These are phyloP conservation scores for Microthyrium microscopicum DNA, from an alignment of 2,329 filamentous ascomycete genomes.

Conservation along the genomic window DNA sequence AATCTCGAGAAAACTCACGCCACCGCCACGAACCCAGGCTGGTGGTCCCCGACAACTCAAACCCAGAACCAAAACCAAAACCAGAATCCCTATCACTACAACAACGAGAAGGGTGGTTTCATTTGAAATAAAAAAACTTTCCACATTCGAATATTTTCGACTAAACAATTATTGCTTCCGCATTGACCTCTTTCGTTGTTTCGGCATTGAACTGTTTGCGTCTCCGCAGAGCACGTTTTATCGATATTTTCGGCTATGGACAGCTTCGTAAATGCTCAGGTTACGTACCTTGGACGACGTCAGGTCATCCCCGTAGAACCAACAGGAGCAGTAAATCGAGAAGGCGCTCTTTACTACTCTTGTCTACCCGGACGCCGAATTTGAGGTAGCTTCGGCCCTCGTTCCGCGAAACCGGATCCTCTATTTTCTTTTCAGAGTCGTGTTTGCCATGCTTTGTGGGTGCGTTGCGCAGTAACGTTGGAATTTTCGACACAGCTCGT, in stretches of 20 bases:
- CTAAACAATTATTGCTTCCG: slow-evolving; percentile 2
- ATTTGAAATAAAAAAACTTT: no score
- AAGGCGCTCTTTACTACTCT: no score
- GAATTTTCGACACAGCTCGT: slow-evolving; percentile 14
- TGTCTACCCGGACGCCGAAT: no score
- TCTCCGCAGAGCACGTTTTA: not conserved
- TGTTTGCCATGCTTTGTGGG: not conserved
- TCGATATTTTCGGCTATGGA: not conserved
- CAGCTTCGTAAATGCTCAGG: slow-evolving; percentile 23
- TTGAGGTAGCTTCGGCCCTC: not conserved
- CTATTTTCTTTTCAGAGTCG: not conserved
- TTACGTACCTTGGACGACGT: slow-evolving; percentile 18
- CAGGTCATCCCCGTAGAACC: not conserved
- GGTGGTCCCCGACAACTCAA: not conserved
- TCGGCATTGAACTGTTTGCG: slow-evolving; percentile 1
- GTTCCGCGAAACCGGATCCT: not conserved
- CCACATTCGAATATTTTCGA: not conserved
- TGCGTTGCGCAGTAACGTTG: no score
- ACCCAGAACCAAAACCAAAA: not conserved
- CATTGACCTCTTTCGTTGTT: slow-evolving; percentile 2
- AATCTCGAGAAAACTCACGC: not conserved
- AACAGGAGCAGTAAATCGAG: no score
- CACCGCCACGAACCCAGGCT: slow-evolving; percentile 1
- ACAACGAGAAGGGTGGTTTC: slow-evolving; percentile 7
- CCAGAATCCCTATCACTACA: not conserved